Evolutionary conservation across 345 rosid species (phyloP).

Genomic region (Diplotaxis tenuifolia): DNA sequence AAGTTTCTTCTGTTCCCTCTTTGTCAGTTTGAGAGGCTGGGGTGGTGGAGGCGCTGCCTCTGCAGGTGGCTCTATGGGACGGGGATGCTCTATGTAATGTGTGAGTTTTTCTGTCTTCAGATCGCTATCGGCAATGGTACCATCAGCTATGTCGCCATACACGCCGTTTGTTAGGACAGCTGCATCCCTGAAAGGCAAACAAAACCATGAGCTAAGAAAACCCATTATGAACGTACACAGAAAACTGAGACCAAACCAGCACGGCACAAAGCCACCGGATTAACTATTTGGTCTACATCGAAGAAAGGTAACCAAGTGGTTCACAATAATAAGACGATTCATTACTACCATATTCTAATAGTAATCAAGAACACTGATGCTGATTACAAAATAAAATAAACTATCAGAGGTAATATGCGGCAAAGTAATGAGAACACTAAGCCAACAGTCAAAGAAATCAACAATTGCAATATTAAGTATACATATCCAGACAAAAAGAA

Average conservation of each 20-base stretch:
- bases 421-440: neutral
- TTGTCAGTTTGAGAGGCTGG: constrained; percentile 84
- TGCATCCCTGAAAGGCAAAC: constrained; percentile 60
- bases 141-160: constrained; percentile 59
- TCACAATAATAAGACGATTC: constrained; percentile 2
- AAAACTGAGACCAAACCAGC: neutral
- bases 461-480: neutral
- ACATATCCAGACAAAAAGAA: neutral
- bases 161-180: constrained; percentile 51
- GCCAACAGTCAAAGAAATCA: neutral
- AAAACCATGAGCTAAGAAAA: constrained; percentile 5
- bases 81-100: constrained; percentile 86
- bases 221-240: constrained; percentile 3
- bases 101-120: constrained; percentile 76
- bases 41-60: constrained; percentile 96
- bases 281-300: neutral
- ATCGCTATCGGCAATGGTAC: constrained; percentile 34
- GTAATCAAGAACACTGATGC: constrained; percentile 3
- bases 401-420: neutral
- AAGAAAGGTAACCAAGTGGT: neutral
- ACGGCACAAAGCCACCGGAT: neutral
- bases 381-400: constrained; percentile 5
- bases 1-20: constrained; percentile 94
- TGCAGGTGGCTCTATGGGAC: constrained; percentile 91
- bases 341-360: neutral